These are phyloP conservation scores for Mycena leptocephala DNA, from an alignment of 768 basidiomycete genomes.

Conservation along the genomic window DNA sequence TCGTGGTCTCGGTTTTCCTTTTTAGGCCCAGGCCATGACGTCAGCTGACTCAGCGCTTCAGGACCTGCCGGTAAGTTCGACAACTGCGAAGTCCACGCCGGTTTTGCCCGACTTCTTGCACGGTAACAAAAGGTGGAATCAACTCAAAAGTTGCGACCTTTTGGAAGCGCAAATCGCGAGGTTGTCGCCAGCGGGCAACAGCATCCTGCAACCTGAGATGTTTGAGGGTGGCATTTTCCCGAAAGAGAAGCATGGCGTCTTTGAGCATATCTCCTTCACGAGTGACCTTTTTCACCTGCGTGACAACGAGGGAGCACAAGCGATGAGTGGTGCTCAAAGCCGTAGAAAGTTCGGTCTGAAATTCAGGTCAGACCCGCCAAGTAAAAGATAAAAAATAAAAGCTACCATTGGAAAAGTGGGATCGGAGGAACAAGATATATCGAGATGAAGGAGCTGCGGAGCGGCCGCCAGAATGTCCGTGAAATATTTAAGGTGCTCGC, in stretches of 20 bases:
- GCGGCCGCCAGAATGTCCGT: conserved; percentile 27
- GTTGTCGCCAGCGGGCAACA: conserved; percentile 35
- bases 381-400: neutral
- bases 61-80: conserved; percentile 17
- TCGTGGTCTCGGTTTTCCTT: neutral
- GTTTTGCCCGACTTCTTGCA: conserved; percentile 29
- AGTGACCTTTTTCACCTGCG: conserved; percentile 26
- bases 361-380: neutral
- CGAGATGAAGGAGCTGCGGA: conserved; percentile 26
- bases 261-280: conserved; percentile 33
- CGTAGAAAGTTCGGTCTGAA: conserved; percentile 25
- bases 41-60: conserved; percentile 12
- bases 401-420: conserved; percentile 31
- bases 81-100: conserved; percentile 5
- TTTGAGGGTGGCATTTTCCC: conserved; percentile 24
- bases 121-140: conserved; percentile 19
- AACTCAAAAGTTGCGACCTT: conserved; percentile 29
- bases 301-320: conserved; percentile 32
- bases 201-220: conserved; percentile 30
- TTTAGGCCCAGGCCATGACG: neutral
- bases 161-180: conserved; percentile 30
- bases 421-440: conserved; percentile 35
- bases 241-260: conserved; percentile 30
- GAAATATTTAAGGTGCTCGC: conserved; percentile 35
- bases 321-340: conserved; percentile 25